Conservation (phyloP, 2,329 filamentous ascomycete species). For the Ophiostoma himal-ulmi region DNA sequence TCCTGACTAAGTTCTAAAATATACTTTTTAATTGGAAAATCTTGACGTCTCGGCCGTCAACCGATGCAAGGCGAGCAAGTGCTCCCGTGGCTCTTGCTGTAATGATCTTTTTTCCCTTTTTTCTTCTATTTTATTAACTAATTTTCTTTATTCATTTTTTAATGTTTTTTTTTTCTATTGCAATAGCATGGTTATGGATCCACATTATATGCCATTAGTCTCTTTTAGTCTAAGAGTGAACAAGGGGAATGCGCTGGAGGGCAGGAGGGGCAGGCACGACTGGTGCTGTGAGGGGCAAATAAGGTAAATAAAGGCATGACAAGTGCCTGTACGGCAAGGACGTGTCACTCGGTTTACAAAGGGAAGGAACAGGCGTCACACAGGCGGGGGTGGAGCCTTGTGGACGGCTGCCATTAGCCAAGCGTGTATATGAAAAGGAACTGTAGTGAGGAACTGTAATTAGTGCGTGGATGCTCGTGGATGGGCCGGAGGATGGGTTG, state of each 20-base stretch:
- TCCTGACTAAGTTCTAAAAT: background rate
- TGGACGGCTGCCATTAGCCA: background rate
- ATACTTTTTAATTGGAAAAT: background rate
- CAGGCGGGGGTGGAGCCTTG: background rate
- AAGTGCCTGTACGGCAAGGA: background rate
- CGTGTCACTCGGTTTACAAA: background rate
- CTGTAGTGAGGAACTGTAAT: too few species aligned
- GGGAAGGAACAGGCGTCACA: background rate
- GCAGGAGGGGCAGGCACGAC: conserved; percentile 9
- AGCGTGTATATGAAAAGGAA: background rate
- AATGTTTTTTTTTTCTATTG: background rate
- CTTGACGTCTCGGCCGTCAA: conserved; percentile 10
- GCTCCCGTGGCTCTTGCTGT: background rate
- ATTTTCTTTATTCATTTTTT: background rate
- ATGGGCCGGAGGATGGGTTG: background rate
- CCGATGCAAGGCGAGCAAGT: conserved; percentile 13
- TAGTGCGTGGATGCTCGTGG: background rate
- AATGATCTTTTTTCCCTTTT: background rate
- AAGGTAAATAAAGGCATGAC: background rate
- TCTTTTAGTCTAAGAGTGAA: background rate
- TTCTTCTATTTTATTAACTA: background rate
- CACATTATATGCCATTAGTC: background rate
- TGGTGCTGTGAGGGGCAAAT: background rate
- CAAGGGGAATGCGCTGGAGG: conserved; percentile 8
- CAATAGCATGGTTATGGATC: background rate